Base-by-base conservation (phyloP, 306 rosid species). In the Inga laurina region DNA sequence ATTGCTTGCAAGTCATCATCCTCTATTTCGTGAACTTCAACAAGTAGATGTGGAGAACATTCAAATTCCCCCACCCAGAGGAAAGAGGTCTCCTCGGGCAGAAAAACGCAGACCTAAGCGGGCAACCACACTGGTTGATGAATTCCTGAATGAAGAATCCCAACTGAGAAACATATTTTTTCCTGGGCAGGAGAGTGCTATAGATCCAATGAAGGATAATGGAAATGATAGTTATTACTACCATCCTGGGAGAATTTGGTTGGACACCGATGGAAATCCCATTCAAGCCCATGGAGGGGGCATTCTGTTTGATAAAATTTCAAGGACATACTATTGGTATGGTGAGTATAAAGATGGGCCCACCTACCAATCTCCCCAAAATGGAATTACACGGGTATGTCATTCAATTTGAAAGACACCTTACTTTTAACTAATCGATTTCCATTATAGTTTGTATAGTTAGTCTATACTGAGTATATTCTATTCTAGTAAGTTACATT, bases 241-340 rank as follows among this genome's bases (percentile, higher is more conserved):
- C 79, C 82, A 87, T 79, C 97, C 99, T 4, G 99, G 97, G 82
- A 88, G 97, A 86, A 88, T 92, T 83, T 97, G 99, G 98, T 80
- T 97, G 90, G 99, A 97, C 85, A 89, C 97, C 4, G 95, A 97
- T 59, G 95, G 97, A 56, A 90, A 91, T 88, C 97, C 98, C 43
- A 94, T 94, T 79, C 98, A 97, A 88, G 98, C 98, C 66, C 99
- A 94, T 83, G 99, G 99, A 84, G 99, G 99, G 61, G 99, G 98
- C 78, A 86, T 97, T 83, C 81, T 97, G 14, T 90, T 82, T 76
- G 97, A 94, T 83, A 84, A 89, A 84, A 83, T 39, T 32, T 88
- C 94, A n/a, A 88, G 82, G 88, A 91, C 93, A 48, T 94, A 92
- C 88, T 97, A 97, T 84, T 97, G 99, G 99, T 97, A 97, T 66